Base-by-base conservation (phyloP, 2,329 filamentous ascomycete genomes). In the Mollisia scopiformis region DNA sequence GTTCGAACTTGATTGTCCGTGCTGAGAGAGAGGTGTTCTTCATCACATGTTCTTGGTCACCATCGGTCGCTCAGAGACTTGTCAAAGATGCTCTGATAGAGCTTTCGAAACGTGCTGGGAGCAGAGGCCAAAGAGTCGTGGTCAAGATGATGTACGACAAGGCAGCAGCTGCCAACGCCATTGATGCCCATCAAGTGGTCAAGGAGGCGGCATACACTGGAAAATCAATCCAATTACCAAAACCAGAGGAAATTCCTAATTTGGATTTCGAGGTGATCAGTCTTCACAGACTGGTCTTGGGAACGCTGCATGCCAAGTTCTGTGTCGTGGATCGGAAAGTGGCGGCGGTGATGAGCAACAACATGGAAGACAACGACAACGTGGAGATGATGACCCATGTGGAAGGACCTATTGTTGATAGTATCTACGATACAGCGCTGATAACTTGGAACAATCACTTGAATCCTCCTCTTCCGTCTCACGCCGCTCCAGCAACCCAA, bases 361-460 rank as follows among this genome's bases (percentile, higher is more conserved):
- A 93, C 69, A 89, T 93, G 53, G 81, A 87, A 73, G 87, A 92
- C 65, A 93, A 92, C 56, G 88, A 91, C 67, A 94, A 94, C 66
- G 62, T 93, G 58, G 91, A 94, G 74, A 93, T 94, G 90, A 87
- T 92, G 83, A 80, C 84, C 2, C 89, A 91, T 58, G 72, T 92
- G 0, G 89, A 93, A 75, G 91, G 91, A 0, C 85, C 89, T 0
- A 90, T 93, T 59, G 90, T 93, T 0, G 88, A 93, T 68, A 85
- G 86, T 1, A 75, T 93, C 25, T 93, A 92, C 71, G 91, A 94
- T 64, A 87, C 88, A 64, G 88, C 88, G 0, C 73, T 93, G 39
- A 80, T 93, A 7, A 89, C 87, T 0, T 94, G 90, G 90, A 80
- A 88, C 64, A 87, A 86, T 62, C 75, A 76, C 1, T 71, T 92